These are phyloP conservation scores for Basipetospora chlamydospora DNA, from an alignment of 2,329 filamentous ascomycete species.

Conservation along the genomic window DNA sequence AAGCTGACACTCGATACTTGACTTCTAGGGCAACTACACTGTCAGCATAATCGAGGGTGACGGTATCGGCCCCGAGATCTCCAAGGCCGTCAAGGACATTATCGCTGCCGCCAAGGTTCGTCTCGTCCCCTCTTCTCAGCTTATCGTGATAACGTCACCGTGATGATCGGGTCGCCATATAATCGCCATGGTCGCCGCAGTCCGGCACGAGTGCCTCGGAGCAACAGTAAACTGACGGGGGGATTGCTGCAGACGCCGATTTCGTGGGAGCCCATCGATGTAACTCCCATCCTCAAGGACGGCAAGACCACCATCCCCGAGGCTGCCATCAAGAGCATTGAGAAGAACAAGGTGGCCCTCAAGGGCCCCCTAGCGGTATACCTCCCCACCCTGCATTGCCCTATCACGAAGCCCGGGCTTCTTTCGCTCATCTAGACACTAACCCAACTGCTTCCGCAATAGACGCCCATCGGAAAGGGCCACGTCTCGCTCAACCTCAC, in stretches of 20 bases:
- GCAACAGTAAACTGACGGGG: no score
- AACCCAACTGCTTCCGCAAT: conserved; percentile 8
- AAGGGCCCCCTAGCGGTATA: conserved; percentile 93
- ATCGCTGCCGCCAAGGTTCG: conserved; percentile 84
- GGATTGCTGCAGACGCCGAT: conserved; percentile 60
- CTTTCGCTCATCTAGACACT: no score
- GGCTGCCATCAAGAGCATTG: conserved; percentile 82
- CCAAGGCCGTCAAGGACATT: conserved; percentile 97
- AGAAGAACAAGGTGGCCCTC: conserved; percentile 90
- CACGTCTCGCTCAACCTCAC: conserved; percentile 98
- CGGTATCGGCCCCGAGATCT: conserved; percentile 95
- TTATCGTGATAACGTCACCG: conserved; percentile 4
- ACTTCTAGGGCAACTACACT: conserved; percentile 81
- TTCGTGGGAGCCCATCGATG: conserved; percentile 94
- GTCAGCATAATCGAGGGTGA: conserved; percentile 98
- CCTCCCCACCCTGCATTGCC: conserved; percentile 11
- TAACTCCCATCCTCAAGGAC: conserved; percentile 83
- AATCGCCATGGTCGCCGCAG: not conserved
- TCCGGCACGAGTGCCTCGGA: not conserved
- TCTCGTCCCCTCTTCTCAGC: conserved; percentile 9
- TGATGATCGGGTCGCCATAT: not conserved
- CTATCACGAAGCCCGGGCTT: no score
- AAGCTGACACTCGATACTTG: no score
- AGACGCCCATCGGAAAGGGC: conserved; percentile 95
- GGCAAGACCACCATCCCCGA: conserved; percentile 93